Evolutionary conservation across 352 stramenopile genomes (phyloP), one percentile per base, ranked within the genome.

Genomic region (Phytophthora pini): DNA sequence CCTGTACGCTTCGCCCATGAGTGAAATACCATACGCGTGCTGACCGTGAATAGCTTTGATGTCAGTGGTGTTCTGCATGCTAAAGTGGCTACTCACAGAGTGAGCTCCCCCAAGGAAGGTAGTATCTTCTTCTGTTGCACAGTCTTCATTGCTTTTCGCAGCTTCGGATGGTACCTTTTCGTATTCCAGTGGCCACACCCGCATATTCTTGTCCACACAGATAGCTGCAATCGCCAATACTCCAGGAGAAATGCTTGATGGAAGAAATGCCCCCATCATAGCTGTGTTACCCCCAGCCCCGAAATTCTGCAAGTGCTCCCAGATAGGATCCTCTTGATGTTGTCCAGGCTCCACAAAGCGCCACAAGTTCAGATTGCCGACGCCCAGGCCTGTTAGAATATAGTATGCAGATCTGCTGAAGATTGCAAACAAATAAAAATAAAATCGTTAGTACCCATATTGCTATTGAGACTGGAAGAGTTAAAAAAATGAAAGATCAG

Each of bases 351-450:
- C 82, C 3, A 82, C 66, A 45, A 93, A 95, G 15, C 80, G 85
- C 87, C 85, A 95, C 38, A 95, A 46, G 51, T 92, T 76, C 22
- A 94, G 57, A 6, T 67, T 88, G 10, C 81, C 82, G 48, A 95
- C 74, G 39, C 87, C 87, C 8, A 95, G 77, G 7, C 87, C 87
- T 45, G 73, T 85, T 20, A 94, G 32, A 9, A 95, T 46, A 45
- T 90, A 95, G 66, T 95, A 95, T 15, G 81, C 76, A 61, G 76
- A 76, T 17, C 74, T 84, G 20, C 22, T 20, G 31, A 53, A 40
- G 22, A 11, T 29, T 17, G 22, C 39, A 53, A 44, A 44, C 9
- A 31, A 52, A 47, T 41, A 27, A 58, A 32, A 40, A 27, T 2
- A 13, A 31, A 29, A 15, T 26, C 17, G 40, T 46, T 43, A 44